Evolutionary conservation across 768 basidiomycete genomes (phyloP).

Genomic region (Lentinula detonsa): DNA sequence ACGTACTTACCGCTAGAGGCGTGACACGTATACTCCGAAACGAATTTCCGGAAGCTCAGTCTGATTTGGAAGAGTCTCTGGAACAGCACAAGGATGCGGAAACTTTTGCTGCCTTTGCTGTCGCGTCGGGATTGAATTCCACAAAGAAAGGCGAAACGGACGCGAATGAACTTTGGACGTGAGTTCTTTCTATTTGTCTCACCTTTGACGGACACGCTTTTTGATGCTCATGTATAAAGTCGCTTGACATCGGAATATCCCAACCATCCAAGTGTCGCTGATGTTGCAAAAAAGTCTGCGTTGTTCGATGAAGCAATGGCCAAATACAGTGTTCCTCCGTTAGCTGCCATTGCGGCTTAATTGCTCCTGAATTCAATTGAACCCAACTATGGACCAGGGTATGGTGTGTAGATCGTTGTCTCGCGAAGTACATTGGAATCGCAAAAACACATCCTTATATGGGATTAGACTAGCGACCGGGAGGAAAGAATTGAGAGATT

Average conservation of each 20-base stretch:
- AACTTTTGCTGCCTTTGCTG: slow-evolving; percentile 60
- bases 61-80: slow-evolving; percentile 73
- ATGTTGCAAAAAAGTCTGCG: slow-evolving; percentile 52
- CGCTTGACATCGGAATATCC: slow-evolving; percentile 47
- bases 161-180: slow-evolving; percentile 61
- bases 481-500: no score
- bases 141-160: slow-evolving; percentile 54
- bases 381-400: background rate
- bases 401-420: background rate
- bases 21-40: slow-evolving; percentile 74
- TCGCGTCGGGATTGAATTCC: slow-evolving; percentile 50
- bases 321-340: slow-evolving; percentile 59
- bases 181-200: slow-evolving; percentile 21
- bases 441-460: no score
- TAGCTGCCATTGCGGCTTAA: slow-evolving; percentile 16
- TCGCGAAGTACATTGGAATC: no score
- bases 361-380: background rate
- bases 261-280: slow-evolving; percentile 61
- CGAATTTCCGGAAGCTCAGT: slow-evolving; percentile 70
- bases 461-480: no score
- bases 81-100: slow-evolving; percentile 53
- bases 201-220: background rate
- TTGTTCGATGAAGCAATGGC: slow-evolving; percentile 58
- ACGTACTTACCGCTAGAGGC: slow-evolving; percentile 73
- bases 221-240: slow-evolving; percentile 16